These are phyloP conservation scores for Scenedesmus sp. DNA, from an alignment of 163 green algal genomes.

Conservation along the genomic window DNA sequence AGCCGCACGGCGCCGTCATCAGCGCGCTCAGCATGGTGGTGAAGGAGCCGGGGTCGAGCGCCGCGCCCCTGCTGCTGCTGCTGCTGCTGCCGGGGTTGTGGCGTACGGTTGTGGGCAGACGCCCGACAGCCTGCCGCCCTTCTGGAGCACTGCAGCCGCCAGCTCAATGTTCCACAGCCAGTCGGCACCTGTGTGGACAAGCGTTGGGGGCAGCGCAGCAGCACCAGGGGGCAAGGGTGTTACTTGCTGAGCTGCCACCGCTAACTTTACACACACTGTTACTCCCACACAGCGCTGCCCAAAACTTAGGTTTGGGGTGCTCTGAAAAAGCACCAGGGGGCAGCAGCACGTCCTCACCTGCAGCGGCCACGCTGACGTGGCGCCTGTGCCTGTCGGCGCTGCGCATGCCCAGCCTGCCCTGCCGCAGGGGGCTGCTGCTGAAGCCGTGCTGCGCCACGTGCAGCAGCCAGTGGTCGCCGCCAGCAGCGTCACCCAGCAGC, in stretches of 20 bases:
- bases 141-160: neutral
- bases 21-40: constrained; percentile 65
- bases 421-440: neutral
- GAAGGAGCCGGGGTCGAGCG: constrained; percentile 59
- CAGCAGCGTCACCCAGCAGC: neutral
- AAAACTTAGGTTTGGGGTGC: neutral
- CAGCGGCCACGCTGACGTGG: constrained; percentile 58
- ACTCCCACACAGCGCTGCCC: no score
- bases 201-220: neutral
- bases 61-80: neutral
- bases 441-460: constrained; percentile 34
- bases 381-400: constrained; percentile 44
- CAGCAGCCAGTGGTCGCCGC: constrained; percentile 46
- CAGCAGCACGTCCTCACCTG: constrained; percentile 38
- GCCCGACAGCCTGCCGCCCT: constrained; percentile 42
- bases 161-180: constrained; percentile 60
- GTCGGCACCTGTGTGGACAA: constrained; percentile 55
- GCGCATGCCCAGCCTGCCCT: constrained; percentile 50
- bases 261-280: no score
- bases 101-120: constrained; percentile 39
- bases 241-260: no score
- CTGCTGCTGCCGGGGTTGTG: constrained; percentile 23
- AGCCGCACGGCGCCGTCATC: constrained; percentile 51
- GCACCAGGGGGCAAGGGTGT: no score
- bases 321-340: no score